Evolutionary conservation across 805 yeast genomes (phyloP).

Genomic region (Ogataea corticis): DNA sequence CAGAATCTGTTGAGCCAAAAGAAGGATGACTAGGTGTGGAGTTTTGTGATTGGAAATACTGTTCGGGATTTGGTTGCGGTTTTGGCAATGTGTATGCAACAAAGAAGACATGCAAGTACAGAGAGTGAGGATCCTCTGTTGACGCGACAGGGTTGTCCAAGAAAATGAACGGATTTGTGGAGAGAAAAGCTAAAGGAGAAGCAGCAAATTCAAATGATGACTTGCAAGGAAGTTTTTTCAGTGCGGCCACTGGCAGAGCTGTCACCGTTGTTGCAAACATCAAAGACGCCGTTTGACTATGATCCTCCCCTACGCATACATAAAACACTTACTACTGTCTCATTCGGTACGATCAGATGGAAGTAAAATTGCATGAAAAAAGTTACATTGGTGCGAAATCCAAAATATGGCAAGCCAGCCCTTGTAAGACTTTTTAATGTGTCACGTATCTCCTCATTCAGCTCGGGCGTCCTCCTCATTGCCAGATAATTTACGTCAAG

Average conservation of each 20-base stretch:
- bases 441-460: too few relatives aligned
- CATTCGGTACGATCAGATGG: too few relatives aligned
- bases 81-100: conserved; percentile 60
- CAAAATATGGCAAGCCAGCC: too few relatives aligned
- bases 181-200: conserved; percentile 49
- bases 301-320: too few relatives aligned
- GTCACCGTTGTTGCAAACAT: too few relatives aligned
- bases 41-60: conserved; percentile 77
- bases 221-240: conserved; percentile 63
- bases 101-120: conserved; percentile 25
- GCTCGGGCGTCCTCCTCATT: too few relatives aligned
- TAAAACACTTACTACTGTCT: too few relatives aligned
- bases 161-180: conserved; percentile 50
- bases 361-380: too few relatives aligned
- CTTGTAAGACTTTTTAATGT: too few relatives aligned
- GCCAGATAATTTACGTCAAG: too few relatives aligned
- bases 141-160: conserved; percentile 59
- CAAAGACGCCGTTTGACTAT: too few relatives aligned
- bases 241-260: too few relatives aligned
- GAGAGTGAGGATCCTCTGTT: conserved; percentile 31
- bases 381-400: background rate
- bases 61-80: conserved; percentile 86
- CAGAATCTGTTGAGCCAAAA: conserved; percentile 86
- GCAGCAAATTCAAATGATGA: conserved; percentile 60
- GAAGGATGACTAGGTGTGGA: conserved; percentile 84